Evolutionary conservation across 768 basidiomycete genomes (phyloP), one percentile per base, ranked within the genome.

Genomic region (Rhodotorula babjevae): DNA sequence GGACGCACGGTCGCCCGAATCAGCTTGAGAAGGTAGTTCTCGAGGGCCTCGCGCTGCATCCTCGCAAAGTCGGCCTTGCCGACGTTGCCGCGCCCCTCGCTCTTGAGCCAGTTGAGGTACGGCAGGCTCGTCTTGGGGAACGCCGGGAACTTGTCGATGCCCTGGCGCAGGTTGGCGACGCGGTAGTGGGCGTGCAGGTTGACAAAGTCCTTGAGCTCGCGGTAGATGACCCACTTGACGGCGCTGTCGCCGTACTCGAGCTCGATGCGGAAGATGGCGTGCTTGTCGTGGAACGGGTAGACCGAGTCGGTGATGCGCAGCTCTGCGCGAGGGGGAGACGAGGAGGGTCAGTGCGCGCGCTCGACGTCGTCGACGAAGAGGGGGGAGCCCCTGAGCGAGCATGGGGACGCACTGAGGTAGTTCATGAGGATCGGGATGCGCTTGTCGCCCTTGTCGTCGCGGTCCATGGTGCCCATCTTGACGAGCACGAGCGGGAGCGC

Each of bases 181-280:
- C 89, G 84, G 80, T 95, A 96, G 80, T 97, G 93, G 0, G 89
- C 85, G 80, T 97, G 94, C 33, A 99, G 82, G 36, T 89, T 89
- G 59, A 95, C 66, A 78, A 99, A 96, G 80, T 98, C 95, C 72
- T 91, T 88, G 65, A 96, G 84, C 81, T 94, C 89, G 64, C 95
- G 88, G 81, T 93, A 93, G n/a, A 92, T 85, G 42, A 96, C 94
- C 95, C 96, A 99, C 80, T 83, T 93, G 84, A 79, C 86, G 87
- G 21, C 89, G 88, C 92, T 92, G 75, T 95, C 93, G 0, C 92
- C 95, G 80, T 99, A 98, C 81, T 96, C 74, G 57, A 79, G 75
- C 76, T 94, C 92, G 76, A 94, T 92, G 25, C 92, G 87, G 80
- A 94, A 94, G 4, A 92, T 87, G 10, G 90, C 87, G 78, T 90